Percentiles rank a stretch among this genome's conserved stretches.
Evolutionary conservation across 2,329 filamentous ascomycete species (phyloP).

Genomic region (Parascedosporium putredinis): DNA sequence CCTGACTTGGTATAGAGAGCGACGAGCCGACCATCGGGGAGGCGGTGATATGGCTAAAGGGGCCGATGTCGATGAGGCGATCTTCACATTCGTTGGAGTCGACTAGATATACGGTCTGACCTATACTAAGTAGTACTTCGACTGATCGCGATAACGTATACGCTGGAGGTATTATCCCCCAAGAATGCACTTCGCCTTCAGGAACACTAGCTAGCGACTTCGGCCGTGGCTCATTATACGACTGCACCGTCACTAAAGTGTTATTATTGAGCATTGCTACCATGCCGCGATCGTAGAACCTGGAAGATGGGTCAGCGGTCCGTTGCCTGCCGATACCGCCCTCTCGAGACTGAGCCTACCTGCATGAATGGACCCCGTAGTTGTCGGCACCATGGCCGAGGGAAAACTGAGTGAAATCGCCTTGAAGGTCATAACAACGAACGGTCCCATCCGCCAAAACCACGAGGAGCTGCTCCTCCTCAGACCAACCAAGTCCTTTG

Average conservation of each 20-base stretch:
- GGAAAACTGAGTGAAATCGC: constrained; percentile 90
- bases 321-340: too few species aligned
- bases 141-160: constrained; percentile 87
- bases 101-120: constrained; percentile 72
- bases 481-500: constrained; percentile 87
- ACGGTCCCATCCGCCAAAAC: constrained; percentile 85
- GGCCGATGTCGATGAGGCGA: constrained; percentile 79
- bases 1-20: constrained; percentile 80
- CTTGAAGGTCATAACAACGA: constrained; percentile 83
- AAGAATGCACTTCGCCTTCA: constrained; percentile 71
- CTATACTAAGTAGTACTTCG: constrained; percentile 80
- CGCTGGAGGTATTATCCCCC: constrained; percentile 79
- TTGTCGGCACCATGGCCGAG: constrained; percentile 85
- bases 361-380: constrained; percentile 75
- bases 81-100: constrained; percentile 89
- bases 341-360: too few species aligned
- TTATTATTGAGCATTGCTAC: constrained; percentile 88
- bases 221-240: constrained; percentile 83
- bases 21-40: constrained; percentile 86
- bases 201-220: constrained; percentile 69
- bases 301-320: constrained; percentile 16
- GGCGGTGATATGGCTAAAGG: constrained; percentile 81
- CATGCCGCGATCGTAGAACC: constrained; percentile 84
- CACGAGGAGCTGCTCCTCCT: constrained; percentile 84
- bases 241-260: constrained; percentile 71